phyloP scores from a whole-genome alignment of 1,284 basidiomycete genomes.

The Rhodotorula mucilaginosa region DNA sequence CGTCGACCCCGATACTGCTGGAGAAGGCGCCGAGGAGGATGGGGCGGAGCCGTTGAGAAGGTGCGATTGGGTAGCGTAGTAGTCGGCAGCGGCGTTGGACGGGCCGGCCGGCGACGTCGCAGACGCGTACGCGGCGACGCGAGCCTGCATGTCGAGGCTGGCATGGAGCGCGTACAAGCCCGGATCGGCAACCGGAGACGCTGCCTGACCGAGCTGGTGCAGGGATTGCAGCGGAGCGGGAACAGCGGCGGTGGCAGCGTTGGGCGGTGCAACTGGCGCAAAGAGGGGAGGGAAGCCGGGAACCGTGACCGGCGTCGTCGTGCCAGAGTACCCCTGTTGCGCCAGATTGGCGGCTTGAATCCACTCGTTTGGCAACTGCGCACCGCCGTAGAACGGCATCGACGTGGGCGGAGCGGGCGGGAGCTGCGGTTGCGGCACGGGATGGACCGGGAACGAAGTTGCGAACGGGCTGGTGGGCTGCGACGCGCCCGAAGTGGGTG shows the following conservation, averaged over 20 bases:
- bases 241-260: background rate
- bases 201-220: conserved; percentile 12
- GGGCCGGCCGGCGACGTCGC: background rate
- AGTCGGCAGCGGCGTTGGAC: background rate
- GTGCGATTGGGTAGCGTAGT: background rate
- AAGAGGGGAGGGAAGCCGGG: conserved; percentile 10
- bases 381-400: conserved; percentile 1
- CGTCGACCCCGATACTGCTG: background rate
- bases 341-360: conserved; percentile 18
- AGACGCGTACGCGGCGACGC: conserved; percentile 3
- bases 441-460: background rate
- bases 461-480: background rate
- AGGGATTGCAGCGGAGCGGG: conserved; percentile 4
- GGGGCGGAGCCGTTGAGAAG: background rate
- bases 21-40: background rate
- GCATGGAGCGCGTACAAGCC: conserved; percentile 27
- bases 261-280: background rate
- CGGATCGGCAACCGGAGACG: conserved; percentile 15
- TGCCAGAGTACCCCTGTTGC: background rate
- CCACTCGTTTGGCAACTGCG: conserved; percentile 25
- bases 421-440: background rate
- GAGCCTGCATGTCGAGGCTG: conserved; percentile 32
- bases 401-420: background rate
- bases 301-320: conserved; percentile 3
- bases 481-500: background rate